Percentiles rank a stretch among this genome's conserved stretches.
Evolutionary conservation across 805 yeast species (phyloP).

Genomic region (Metschnikowia kunwiensis): DNA sequence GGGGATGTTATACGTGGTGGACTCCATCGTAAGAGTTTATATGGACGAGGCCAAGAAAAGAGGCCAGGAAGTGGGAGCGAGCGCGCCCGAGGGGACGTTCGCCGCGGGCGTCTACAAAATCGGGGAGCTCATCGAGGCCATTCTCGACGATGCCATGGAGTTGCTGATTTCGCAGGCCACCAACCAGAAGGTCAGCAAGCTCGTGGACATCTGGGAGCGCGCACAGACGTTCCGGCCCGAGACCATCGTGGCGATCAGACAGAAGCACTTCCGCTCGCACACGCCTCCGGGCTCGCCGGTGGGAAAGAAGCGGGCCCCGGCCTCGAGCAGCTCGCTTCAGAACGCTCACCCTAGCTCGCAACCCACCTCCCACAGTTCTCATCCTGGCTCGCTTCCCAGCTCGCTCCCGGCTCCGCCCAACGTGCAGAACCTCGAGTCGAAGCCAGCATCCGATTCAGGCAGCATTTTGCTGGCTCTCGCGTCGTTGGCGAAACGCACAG

Average conservation of each 20-base stretch:
- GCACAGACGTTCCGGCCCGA: constrained; percentile 70
- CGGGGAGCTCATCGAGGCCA: constrained; percentile 58
- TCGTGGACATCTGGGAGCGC: constrained; percentile 90
- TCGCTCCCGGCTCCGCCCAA: constrained; percentile 16
- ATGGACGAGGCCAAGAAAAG: constrained; percentile 67
- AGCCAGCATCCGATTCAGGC: constrained; percentile 47
- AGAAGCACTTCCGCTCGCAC: constrained; percentile 57
- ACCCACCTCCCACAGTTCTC: constrained; percentile 1
- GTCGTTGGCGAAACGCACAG: constrained; percentile 49
- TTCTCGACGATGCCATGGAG: constrained; percentile 61
- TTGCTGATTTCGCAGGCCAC: constrained; percentile 52
- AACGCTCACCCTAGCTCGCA: constrained; percentile 2
- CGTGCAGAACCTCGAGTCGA: not conserved
- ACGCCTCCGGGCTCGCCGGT: constrained; percentile 72
- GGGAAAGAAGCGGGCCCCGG: constrained; percentile 11
- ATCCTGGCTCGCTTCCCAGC: constrained; percentile 6
- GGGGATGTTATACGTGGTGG: constrained; percentile 88
- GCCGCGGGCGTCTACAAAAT: constrained; percentile 70
- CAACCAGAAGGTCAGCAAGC: constrained; percentile 70
- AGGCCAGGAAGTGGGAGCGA: constrained; percentile 44
- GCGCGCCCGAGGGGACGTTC: constrained; percentile 65
- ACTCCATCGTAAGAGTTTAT: constrained; percentile 84
- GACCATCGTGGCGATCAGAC: constrained; percentile 52
- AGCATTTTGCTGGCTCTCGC: constrained; percentile 70
- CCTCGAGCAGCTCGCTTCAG: not conserved